Evolutionary conservation across 805 yeast genomes (phyloP).

Genomic region (Yarrowia porcina): DNA sequence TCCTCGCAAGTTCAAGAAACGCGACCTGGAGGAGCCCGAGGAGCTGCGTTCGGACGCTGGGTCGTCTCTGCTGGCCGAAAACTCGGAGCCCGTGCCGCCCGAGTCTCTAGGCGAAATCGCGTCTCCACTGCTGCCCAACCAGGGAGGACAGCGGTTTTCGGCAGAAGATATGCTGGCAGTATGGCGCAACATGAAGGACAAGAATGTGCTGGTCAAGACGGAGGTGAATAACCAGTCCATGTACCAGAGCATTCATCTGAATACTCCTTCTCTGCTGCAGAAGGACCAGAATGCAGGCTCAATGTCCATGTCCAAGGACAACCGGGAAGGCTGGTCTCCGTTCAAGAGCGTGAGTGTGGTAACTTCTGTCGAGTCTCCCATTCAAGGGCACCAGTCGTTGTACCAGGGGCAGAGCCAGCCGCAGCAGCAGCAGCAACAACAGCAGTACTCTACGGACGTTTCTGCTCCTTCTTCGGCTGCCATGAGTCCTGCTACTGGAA

Average conservation of each 20-base stretch:
- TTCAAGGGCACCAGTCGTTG: not conserved
- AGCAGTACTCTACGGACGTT: not conserved
- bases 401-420: not conserved
- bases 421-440: not conserved
- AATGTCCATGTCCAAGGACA: not conserved
- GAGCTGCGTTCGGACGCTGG: not conserved
- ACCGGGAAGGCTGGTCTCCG: constrained; percentile 19
- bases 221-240: constrained; percentile 15
- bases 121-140: constrained; percentile 34
- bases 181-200: constrained; percentile 45
- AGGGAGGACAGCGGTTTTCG: constrained; percentile 46
- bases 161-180: constrained; percentile 53
- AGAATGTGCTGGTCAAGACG: constrained; percentile 34
- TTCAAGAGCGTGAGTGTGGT: constrained; percentile 9
- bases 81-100: not conserved
- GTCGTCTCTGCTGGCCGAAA: not conserved
- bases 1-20: constrained; percentile 23
- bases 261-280: constrained; percentile 20
- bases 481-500: not conserved
- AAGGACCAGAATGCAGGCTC: constrained; percentile 12
- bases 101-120: not conserved
- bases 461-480: not conserved
- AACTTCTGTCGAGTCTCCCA: not conserved
- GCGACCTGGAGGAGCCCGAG: constrained; percentile 12
- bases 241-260: constrained; percentile 26